phyloP scores from a whole-genome alignment of 2,329 filamentous ascomycete genomes.

The Aureobasidium sp. region DNA sequence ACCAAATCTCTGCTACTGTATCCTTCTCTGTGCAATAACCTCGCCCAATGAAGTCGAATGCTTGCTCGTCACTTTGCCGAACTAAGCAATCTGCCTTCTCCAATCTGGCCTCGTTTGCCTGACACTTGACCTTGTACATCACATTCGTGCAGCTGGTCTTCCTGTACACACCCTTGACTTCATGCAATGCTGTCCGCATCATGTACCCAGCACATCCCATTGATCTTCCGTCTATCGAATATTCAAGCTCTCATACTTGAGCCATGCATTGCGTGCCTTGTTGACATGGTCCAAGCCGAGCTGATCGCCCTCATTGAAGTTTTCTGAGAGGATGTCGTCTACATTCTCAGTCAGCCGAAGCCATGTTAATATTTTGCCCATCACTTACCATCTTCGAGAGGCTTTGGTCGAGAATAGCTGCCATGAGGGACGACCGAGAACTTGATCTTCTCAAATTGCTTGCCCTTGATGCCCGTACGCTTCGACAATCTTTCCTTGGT shows the following conservation, averaged over 20 bases:
- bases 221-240: conserved; percentile 41
- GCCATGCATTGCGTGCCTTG: conserved; percentile 54
- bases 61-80: background rate
- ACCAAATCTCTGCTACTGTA: background rate
- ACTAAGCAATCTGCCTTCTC: background rate
- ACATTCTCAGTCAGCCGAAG: background rate
- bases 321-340: conserved; percentile 43
- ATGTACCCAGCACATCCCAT: background rate
- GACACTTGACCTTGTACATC: background rate
- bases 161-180: background rate
- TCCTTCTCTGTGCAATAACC: background rate
- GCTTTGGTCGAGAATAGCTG: conserved; percentile 70
- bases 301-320: conserved; percentile 34
- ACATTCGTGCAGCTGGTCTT: background rate
- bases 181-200: background rate
- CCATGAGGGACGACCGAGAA: conserved; percentile 69
- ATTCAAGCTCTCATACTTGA: conserved; percentile 56
- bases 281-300: conserved; percentile 56
- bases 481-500: conserved; percentile 93
- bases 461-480: conserved; percentile 90
- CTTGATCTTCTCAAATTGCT: conserved; percentile 97
- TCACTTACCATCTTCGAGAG: conserved; percentile 76
- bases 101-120: background rate
- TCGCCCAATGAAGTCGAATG: background rate
- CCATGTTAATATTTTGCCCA: background rate